These are phyloP conservation scores for Perilla frutescens DNA, from an alignment of 257 asterid species.

Conservation along the genomic window DNA sequence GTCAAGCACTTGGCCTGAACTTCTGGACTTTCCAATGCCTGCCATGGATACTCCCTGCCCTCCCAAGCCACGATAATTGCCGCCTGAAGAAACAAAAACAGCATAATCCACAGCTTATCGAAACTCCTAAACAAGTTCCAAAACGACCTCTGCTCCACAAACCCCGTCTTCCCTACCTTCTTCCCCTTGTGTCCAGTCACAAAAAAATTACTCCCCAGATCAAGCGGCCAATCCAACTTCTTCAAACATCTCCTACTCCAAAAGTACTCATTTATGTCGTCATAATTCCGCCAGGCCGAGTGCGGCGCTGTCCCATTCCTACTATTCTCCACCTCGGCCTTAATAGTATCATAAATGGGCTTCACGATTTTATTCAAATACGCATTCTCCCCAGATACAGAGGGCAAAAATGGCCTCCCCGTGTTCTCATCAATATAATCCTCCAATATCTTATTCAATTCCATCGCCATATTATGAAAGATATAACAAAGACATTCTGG, in stretches of 20 bases:
- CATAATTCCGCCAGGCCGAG: constrained; percentile 97
- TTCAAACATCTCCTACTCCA: constrained; percentile 97
- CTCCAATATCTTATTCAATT: constrained; percentile 86
- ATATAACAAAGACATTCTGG: constrained; percentile 88
- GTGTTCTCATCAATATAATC: constrained; percentile 95
- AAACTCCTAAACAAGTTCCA: constrained; percentile 93
- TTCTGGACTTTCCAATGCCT: constrained; percentile 59
- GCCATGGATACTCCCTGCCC: constrained; percentile 71
- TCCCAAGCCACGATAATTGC: constrained; percentile 93
- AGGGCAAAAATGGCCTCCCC: constrained; percentile 86
- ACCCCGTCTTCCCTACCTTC: constrained; percentile 97
- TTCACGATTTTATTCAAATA: constrained; percentile 67
- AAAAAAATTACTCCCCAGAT: constrained; percentile 81
- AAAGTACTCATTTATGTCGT: constrained; percentile 93
- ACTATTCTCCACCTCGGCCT: constrained; percentile 84
- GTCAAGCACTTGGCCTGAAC: constrained; percentile 91
- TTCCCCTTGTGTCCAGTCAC: constrained; percentile 77
- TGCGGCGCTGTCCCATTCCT: constrained; percentile 95
- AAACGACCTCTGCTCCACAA: constrained; percentile 95
- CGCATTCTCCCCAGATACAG: constrained; percentile 86
- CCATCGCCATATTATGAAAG: constrained; percentile 95
- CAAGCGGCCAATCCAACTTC: constrained; percentile 93
- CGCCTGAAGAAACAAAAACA: constrained; percentile 83
- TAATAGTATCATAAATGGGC: constrained; percentile 85
- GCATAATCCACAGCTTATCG: constrained; percentile 95